Evolutionary conservation across 1,139 yeast genomes (phyloP).

Genomic region (Oligophagozyma castellii): DNA sequence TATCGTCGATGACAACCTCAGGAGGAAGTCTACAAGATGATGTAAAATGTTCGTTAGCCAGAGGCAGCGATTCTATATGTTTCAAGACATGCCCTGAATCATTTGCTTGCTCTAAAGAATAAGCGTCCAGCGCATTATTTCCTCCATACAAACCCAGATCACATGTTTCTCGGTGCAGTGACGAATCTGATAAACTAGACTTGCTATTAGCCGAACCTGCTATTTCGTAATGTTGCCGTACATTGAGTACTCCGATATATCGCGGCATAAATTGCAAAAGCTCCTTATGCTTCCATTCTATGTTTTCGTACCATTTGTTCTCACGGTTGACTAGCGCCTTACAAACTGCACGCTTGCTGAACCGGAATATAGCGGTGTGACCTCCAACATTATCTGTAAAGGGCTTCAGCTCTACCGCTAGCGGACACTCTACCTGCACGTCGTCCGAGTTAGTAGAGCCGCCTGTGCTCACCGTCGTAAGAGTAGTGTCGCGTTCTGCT

Average conservation of each 20-base stretch:
- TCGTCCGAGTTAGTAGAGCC: slow-evolving; percentile 9
- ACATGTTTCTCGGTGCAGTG: slow-evolving; percentile 1
- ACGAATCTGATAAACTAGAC: slow-evolving; percentile 2
- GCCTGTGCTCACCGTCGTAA: slow-evolving; percentile 2
- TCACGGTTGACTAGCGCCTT: slow-evolving; percentile 85
- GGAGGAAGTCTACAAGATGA: slow-evolving; percentile 33
- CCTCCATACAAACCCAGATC: no score
- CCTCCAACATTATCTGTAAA: slow-evolving; percentile 94
- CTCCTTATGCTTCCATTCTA: slow-evolving; percentile 65
- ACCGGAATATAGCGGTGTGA: slow-evolving; percentile 90
- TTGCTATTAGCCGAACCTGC: slow-evolving; percentile 5
- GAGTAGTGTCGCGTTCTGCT: background rate
- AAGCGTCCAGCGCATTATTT: background rate
- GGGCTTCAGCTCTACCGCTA: slow-evolving; percentile 76
- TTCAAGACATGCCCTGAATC: slow-evolving; percentile 8
- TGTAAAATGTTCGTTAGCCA: slow-evolving; percentile 3
- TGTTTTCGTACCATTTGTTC: slow-evolving; percentile 79
- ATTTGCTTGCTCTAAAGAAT: background rate
- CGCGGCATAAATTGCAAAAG: slow-evolving; percentile 77
- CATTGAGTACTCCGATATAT: slow-evolving; percentile 87
- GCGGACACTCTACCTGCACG: slow-evolving; percentile 34
- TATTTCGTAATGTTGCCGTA: slow-evolving; percentile 40
- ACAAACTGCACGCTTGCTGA: slow-evolving; percentile 88
- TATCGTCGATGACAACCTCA: slow-evolving; percentile 79
- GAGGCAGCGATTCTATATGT: slow-evolving; percentile 13